Conservation (phyloP, 2,329 filamentous ascomycete species). For the Tolypocladium tropicale region DNA sequence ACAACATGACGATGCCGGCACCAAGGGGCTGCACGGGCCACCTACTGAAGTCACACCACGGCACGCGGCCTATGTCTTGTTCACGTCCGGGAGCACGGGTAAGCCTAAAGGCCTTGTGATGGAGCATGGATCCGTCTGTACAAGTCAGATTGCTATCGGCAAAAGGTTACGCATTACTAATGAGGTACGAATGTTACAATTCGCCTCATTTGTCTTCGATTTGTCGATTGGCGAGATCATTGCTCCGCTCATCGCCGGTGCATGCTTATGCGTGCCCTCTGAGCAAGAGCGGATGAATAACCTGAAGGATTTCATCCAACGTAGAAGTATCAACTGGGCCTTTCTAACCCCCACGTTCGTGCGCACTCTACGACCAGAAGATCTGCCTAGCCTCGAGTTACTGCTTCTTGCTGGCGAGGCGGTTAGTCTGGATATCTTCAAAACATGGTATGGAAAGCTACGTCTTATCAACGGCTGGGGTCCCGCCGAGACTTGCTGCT, state of each 20-base stretch:
- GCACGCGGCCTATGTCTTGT: background rate
- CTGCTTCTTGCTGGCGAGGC: slow-evolving; percentile 5
- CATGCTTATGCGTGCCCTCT: background rate
- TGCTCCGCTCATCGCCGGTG: background rate
- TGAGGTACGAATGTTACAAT: background rate
- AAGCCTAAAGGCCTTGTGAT: background rate
- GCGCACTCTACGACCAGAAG: background rate
- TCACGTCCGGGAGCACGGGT: background rate
- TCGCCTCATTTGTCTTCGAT: background rate
- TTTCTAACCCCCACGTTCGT: slow-evolving; percentile 4
- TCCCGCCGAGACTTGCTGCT: slow-evolving; percentile 4
- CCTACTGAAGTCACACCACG: background rate
- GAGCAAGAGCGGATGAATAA: slow-evolving; percentile 1
- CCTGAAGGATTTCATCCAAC: slow-evolving; percentile 1
- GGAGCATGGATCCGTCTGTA: background rate
- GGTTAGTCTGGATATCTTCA: slow-evolving; percentile 1
- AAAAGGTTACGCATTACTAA: background rate
- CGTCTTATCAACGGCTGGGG: slow-evolving; percentile 7
- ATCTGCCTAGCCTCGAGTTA: slow-evolving; percentile 1
- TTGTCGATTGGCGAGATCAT: background rate
- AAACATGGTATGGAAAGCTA: slow-evolving; percentile 4
- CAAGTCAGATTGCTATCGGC: background rate
- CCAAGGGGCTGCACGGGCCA: background rate
- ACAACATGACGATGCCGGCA: background rate
- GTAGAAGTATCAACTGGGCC: slow-evolving; percentile 1